phyloP scores from a whole-genome alignment of 441 rosid genomes.

The Pelargonium cotyledonis region DNA sequence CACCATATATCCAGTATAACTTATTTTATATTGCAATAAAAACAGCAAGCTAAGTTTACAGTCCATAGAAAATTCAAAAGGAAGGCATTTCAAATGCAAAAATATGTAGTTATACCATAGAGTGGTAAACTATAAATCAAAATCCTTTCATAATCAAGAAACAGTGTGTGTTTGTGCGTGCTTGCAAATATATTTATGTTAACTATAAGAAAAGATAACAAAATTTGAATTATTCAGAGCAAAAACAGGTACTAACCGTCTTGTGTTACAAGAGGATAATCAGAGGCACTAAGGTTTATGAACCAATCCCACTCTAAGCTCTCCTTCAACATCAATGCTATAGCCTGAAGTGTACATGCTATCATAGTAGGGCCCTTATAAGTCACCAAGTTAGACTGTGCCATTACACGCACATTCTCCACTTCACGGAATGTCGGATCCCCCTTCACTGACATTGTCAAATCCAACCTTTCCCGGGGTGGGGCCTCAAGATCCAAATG shows the following conservation, averaged over 20 bases:
- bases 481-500: constrained; percentile 97
- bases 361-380: constrained; percentile 95
- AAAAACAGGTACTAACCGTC: constrained; percentile 57
- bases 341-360: constrained; percentile 88
- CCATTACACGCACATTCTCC: constrained; percentile 89
- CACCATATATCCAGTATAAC: neutral
- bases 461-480: constrained; percentile 74
- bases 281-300: constrained; percentile 89
- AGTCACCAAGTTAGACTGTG: constrained; percentile 82
- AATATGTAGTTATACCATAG: neutral
- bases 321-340: constrained; percentile 73
- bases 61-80: neutral
- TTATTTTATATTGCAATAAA: neutral
- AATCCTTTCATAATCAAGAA: neutral
- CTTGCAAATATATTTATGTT: neutral
- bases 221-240: constrained; percentile 7
- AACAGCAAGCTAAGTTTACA: neutral
- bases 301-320: constrained; percentile 96
- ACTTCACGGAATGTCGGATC: constrained; percentile 62
- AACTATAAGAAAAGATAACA: neutral
- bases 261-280: constrained; percentile 89
- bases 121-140: neutral
- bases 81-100: neutral
- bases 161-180: neutral
- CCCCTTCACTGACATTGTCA: constrained; percentile 56